These are phyloP conservation scores for Penicillium tannophilum DNA, from an alignment of 495 filamentous ascomycete genomes.

Conservation along the genomic window DNA sequence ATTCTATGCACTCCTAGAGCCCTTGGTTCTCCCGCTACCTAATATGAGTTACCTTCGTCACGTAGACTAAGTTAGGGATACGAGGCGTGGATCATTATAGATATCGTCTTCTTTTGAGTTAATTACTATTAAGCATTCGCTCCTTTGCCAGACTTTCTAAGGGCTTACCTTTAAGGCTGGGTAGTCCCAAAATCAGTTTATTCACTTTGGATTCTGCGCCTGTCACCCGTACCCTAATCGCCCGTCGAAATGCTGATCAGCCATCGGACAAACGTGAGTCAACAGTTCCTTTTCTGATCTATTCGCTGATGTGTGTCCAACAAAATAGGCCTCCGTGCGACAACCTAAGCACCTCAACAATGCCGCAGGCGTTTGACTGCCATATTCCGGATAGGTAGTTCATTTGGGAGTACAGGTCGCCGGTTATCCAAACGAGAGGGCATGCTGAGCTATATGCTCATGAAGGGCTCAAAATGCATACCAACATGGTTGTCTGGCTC, in stretches of 20 bases:
- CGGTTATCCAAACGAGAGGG: not conserved
- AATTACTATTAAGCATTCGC: not conserved
- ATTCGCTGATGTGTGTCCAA: not conserved
- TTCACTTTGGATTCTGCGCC: constrained; percentile 2
- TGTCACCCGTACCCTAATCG: not conserved
- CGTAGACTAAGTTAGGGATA: not conserved
- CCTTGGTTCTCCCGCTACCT: not conserved
- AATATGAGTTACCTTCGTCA: not conserved
- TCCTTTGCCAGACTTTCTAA: not conserved
- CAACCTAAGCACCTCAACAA: not conserved
- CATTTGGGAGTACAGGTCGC: not conserved
- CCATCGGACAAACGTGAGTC: constrained; percentile 5
- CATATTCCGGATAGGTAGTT: constrained; percentile 1
- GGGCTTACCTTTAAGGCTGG: not conserved
- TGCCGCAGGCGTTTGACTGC: not conserved
- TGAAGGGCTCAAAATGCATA: not conserved
- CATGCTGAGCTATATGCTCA: not conserved
- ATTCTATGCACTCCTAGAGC: not conserved
- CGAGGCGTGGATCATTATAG: not conserved
- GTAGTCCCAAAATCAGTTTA: constrained; percentile 4
- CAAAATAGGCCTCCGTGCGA: not conserved
- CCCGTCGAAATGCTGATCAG: constrained; percentile 2
- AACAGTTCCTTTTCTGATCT: constrained; percentile 1
- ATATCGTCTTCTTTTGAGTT: not conserved
- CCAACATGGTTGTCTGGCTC: not conserved